Evolutionary conservation across 176 grass and related monocot species (phyloP), one percentile per base, ranked within the genome.

Genomic region (Eleusine indica): DNA sequence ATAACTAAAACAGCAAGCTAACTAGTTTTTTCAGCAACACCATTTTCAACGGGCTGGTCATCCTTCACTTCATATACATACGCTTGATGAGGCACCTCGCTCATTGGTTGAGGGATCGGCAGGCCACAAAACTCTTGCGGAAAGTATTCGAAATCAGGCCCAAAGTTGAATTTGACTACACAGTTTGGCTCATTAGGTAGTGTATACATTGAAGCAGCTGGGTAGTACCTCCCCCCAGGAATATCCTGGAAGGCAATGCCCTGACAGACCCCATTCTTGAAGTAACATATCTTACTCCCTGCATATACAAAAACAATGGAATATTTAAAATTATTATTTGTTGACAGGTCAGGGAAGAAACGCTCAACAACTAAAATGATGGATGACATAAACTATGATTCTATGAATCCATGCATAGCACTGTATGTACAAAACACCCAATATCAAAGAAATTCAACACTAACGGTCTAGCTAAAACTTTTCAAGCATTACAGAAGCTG

Each of bases 201-300:
- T 7, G 97, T 94, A 80, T 99, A 99, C 86, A 91, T 90, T 38
- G 93, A 99, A 21, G 88, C 91, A 9, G 97, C 93, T 53, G 97
- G 97, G 81, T 80, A 94, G 46, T 99, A 96, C 46, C 93, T 81
- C 42, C 91, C 93, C 63, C 97, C 97, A 83, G 94, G 94, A 71
- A 99, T 70, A 56, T 99, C 87, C 25, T 83, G 76, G 65, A 99
- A 99, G 32, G 93, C 91, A 42, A 81, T 85, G 63, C 96, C 96
- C 71, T 96, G 89, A 73, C 85, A 94, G 68, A 71, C 86, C 40
- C 91, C 91, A 12, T 99, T 99, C 78, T 91, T 99, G 91, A 92
- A 96, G 84, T 89, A 99, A 51, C 88, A 83, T 82, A 99, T 96
- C 81, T 96, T 89, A 69, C 96, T 99, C 62, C 86, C 91, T 99